phyloP scores from a whole-genome alignment of 805 yeast species.

The Metschnikowia continentalis region DNA sequence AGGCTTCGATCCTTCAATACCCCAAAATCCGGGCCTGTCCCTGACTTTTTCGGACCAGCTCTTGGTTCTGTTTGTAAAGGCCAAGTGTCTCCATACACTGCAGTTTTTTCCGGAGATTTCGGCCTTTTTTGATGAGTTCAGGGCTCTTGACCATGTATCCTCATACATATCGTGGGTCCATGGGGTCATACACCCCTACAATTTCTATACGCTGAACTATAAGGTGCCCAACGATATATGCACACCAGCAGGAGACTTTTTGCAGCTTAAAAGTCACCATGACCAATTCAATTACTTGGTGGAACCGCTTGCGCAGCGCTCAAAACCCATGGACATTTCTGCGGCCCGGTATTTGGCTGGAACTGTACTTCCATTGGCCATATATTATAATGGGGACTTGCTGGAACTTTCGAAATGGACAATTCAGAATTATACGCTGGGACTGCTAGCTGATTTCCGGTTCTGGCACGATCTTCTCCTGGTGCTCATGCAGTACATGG shows the following conservation, averaged over 20 bases:
- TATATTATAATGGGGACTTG: conserved; percentile 20
- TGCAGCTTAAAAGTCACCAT: conserved; percentile 9
- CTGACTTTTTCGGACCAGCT: neutral
- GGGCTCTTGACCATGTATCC: conserved; percentile 13
- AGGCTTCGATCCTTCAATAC: neutral
- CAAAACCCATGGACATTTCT: conserved; percentile 18
- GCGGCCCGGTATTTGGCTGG: conserved; percentile 4
- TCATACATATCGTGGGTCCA: conserved; percentile 25
- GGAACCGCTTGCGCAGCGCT: conserved; percentile 18
- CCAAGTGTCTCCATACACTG: conserved; percentile 14
- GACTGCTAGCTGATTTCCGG: conserved; percentile 7
- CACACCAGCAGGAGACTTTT: conserved; percentile 10
- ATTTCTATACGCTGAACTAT: conserved; percentile 27
- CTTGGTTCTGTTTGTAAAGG: conserved; percentile 11
- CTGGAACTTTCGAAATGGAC: conserved; percentile 26
- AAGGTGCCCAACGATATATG: conserved; percentile 13
- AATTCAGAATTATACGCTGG: conserved; percentile 4
- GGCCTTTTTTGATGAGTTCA: conserved; percentile 10
- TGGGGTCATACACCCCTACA: conserved; percentile 27
- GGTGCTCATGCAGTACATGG: conserved; percentile 5
- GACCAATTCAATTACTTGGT: conserved; percentile 23
- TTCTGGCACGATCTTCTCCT: conserved; percentile 13
- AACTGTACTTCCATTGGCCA: conserved; percentile 28
- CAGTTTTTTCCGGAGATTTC: conserved; percentile 15
- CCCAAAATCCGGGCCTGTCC: no score